phyloP scores from a whole-genome alignment of 2,329 filamentous ascomycete genomes.

The Teratosphaeria nubilosa region DNA sequence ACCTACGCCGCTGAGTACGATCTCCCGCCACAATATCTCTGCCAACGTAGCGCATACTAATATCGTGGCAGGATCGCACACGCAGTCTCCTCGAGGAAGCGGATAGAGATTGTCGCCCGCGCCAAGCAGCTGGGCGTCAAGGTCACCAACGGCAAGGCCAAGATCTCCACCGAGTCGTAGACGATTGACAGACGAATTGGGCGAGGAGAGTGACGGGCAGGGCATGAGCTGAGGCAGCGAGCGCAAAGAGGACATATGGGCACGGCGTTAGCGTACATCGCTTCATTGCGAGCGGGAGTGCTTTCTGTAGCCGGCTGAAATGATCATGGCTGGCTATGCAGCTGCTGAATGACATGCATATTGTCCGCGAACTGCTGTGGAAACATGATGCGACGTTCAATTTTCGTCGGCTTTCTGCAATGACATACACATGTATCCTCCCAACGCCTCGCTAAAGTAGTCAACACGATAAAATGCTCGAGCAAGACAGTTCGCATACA shows the following conservation, averaged over 20 bases:
- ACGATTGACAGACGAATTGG: conserved; percentile 1
- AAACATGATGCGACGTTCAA: background rate
- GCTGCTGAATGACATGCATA: background rate
- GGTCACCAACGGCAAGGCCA: conserved; percentile 99
- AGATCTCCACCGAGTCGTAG: conserved; percentile 86
- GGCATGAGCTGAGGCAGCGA: conserved; percentile 5
- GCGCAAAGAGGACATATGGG: background rate
- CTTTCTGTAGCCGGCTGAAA: conserved; percentile 10
- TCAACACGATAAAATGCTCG: background rate
- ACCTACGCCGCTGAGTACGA: conserved; percentile 97
- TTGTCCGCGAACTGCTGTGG: background rate
- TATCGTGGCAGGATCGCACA: conserved; percentile 68
- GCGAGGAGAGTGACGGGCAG: conserved; percentile 2
- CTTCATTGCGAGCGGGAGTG: conserved; percentile 5
- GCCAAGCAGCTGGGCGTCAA: conserved; percentile 98
- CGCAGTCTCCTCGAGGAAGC: conserved; percentile 96
- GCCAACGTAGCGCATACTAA: conserved; percentile 27
- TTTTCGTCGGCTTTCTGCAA: background rate
- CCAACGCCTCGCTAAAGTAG: conserved; percentile 6
- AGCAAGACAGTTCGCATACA: background rate
- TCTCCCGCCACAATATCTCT: background rate
- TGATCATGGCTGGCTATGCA: conserved; percentile 1
- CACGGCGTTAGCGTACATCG: conserved; percentile 8
- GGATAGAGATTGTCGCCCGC: conserved; percentile 92
- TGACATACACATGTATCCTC: background rate